A percentile compares a stretch with the other conserved stretches of the same genome.
These are phyloP conservation scores for Allantophomopsis cytisporea DNA, from an alignment of 2,329 filamentous ascomycete genomes.

Conservation along the genomic window DNA sequence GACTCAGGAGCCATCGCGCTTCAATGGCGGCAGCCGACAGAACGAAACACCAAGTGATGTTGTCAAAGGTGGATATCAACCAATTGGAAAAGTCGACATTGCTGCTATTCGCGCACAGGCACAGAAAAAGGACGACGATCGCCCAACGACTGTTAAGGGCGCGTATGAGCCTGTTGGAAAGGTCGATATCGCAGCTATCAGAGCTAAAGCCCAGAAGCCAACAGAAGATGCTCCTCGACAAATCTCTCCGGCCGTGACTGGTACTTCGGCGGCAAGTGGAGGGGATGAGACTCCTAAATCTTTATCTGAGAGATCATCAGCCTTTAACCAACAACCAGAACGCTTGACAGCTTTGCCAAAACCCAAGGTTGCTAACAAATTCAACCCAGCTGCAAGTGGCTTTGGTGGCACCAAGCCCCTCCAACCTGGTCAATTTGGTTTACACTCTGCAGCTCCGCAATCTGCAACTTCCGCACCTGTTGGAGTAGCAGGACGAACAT, in stretches of 20 bases:
- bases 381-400: slow-evolving; percentile 50
- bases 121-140: slow-evolving; percentile 58
- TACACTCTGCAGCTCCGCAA: slow-evolving; percentile 42
- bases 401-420: slow-evolving; percentile 88
- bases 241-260: slow-evolving; percentile 28
- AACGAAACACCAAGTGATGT: slow-evolving; percentile 44
- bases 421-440: slow-evolving; percentile 53
- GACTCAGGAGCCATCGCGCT: slow-evolving; percentile 51
- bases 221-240: slow-evolving; percentile 19
- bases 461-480: slow-evolving; percentile 44
- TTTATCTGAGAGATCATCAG: slow-evolving; percentile 62
- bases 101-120: slow-evolving; percentile 70
- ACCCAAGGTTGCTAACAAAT: slow-evolving; percentile 88
- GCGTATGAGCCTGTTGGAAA: slow-evolving; percentile 92
- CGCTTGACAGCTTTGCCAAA: slow-evolving; percentile 82
- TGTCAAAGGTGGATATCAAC: slow-evolving; percentile 79
- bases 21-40: slow-evolving; percentile 29
- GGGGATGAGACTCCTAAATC: slow-evolving; percentile 42
- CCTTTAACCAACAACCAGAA: slow-evolving; percentile 59
- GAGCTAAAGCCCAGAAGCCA: slow-evolving; percentile 64
- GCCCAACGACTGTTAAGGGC: slow-evolving; percentile 77
- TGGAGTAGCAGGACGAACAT: slow-evolving; percentile 77
- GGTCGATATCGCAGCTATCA: slow-evolving; percentile 91
- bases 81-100: slow-evolving; percentile 95
- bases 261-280: slow-evolving; percentile 18